phyloP scores from a whole-genome alignment of 306 rosid genomes.

The Lathyrus tuberosus region DNA sequence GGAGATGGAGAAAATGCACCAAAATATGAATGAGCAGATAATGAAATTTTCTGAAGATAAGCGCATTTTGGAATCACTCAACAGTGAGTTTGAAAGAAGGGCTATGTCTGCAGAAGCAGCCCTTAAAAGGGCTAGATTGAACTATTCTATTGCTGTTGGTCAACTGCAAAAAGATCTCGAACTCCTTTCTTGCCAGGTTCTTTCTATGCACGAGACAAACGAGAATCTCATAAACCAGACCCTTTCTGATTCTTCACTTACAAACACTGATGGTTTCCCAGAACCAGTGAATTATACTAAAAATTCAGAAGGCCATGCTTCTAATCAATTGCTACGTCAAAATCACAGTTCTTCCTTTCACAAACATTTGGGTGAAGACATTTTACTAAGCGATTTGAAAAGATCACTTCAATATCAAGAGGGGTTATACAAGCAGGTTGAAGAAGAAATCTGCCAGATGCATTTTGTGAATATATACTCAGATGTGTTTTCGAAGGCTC shows the following conservation, averaged over 20 bases:
- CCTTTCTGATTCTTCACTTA: constrained; percentile 65
- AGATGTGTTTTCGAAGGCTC: constrained; percentile 81
- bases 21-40: constrained; percentile 73
- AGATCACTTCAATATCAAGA: constrained; percentile 76
- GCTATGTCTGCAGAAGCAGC: constrained; percentile 85
- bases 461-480: constrained; percentile 71
- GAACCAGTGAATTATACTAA: constrained; percentile 50
- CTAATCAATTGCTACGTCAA: constrained; percentile 50
- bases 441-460: constrained; percentile 81
- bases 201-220: constrained; percentile 88
- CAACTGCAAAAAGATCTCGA: constrained; percentile 98
- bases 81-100: constrained; percentile 85
- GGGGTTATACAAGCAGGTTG: constrained; percentile 81
- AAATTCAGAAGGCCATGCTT: constrained; percentile 47
- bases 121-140: constrained; percentile 92
- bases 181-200: constrained; percentile 82
- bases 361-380: constrained; percentile 58
- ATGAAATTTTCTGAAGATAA: constrained; percentile 74
- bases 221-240: constrained; percentile 87
- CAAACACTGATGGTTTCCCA: constrained; percentile 50
- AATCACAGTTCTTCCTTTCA: constrained; percentile 52
- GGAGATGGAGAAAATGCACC: constrained; percentile 82
- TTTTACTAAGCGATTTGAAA: constrained; percentile 67
- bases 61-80: constrained; percentile 62
- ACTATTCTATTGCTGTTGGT: constrained; percentile 92